Evolutionary conservation across 2,329 filamentous ascomycete species (phyloP).

Genomic region (Hypoxylon sp.): DNA sequence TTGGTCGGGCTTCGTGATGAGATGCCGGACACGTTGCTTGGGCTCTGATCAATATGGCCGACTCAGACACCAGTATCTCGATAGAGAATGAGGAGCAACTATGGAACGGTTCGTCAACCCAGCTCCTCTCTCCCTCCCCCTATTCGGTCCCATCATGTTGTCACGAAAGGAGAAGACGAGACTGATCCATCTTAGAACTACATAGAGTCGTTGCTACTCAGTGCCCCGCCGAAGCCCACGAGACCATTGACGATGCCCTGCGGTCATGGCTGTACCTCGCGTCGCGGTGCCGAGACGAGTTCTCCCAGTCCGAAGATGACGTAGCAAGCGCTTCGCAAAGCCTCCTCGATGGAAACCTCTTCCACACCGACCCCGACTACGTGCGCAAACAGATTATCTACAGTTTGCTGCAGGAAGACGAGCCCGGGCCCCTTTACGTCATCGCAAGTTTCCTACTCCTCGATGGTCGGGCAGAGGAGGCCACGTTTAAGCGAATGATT

Average conservation of each 20-base stretch:
- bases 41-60: conserved; percentile 62
- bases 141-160: conserved; percentile 1
- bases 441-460: conserved; percentile 88
- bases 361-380: conserved; percentile 82
- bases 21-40: conserved; percentile 40
- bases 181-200: conserved; percentile 59
- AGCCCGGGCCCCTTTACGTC: conserved; percentile 82
- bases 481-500: conserved; percentile 89
- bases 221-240: conserved; percentile 64
- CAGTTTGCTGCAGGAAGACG: conserved; percentile 91
- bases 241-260: conserved; percentile 84
- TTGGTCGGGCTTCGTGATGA: conserved; percentile 47
- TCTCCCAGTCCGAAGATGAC: conserved; percentile 82
- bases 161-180: conserved; percentile 12
- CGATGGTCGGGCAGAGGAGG: conserved; percentile 84
- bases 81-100: conserved; percentile 88
- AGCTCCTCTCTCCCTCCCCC: conserved; percentile 30
- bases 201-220: conserved; percentile 62
- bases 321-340: conserved; percentile 84
- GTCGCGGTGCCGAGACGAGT: conserved; percentile 81
- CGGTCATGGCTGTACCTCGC: conserved; percentile 87
- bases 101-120: conserved; percentile 79
- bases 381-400: conserved; percentile 94
- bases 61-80: conserved; percentile 77
- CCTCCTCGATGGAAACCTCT: conserved; percentile 82